Conservation (phyloP, 768 basidiomycete species). For the Pseudohyphozyma bogoriensis region DNA sequence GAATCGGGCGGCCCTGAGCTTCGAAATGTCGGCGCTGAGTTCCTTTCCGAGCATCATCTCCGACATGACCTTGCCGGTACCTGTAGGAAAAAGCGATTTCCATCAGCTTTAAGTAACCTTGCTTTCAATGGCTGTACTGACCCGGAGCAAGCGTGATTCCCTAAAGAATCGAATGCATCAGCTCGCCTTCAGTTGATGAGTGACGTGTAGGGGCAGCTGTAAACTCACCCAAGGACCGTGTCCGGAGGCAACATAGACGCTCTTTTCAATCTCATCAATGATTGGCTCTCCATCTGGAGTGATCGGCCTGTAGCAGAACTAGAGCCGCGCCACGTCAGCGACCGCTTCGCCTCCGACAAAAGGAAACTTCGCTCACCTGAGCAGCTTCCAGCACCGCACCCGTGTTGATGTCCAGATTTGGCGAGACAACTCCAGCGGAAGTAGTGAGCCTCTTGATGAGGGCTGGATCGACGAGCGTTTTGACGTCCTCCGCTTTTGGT, state of each 20-base stretch:
- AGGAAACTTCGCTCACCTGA: constrained; percentile 10
- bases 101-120: not conserved
- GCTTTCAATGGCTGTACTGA: not conserved
- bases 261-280: constrained; percentile 34
- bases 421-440: constrained; percentile 10
- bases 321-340: no score
- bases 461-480: constrained; percentile 7
- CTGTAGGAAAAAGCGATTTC: not conserved
- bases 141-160: constrained; percentile 20
- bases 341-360: not conserved
- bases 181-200: no score
- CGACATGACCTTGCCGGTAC: constrained; percentile 14
- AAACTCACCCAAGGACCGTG: constrained; percentile 43
- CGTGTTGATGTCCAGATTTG: constrained; percentile 16
- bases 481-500: constrained; percentile 8
- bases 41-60: constrained; percentile 5
- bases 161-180: not conserved
- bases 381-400: constrained; percentile 14
- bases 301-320: constrained; percentile 42
- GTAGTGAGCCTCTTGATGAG: constrained; percentile 9
- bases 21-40: constrained; percentile 7
- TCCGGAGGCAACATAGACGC: constrained; percentile 38
- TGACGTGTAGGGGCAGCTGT: constrained; percentile 4
- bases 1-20: no score
- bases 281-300: constrained; percentile 37